Evolutionary conservation across 2,329 filamentous ascomycete species (phyloP).

Genomic region (Penicillium sp.): DNA sequence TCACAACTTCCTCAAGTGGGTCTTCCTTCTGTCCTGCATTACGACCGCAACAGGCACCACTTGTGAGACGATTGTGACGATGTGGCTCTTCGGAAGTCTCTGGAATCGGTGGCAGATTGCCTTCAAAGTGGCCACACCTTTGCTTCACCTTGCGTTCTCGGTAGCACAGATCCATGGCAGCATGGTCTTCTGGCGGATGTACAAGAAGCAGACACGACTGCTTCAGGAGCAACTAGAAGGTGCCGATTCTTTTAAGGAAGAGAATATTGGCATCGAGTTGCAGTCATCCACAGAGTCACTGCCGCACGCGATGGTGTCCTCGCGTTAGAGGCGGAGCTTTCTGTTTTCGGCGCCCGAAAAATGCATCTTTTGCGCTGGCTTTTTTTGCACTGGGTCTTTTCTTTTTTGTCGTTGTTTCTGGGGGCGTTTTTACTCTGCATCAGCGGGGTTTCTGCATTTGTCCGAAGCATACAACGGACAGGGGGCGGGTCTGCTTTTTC

Average conservation of each 20-base stretch:
- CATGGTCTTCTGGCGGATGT: conserved; percentile 52
- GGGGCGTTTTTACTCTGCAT: background rate
- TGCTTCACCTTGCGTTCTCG: conserved; percentile 52
- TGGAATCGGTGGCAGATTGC: conserved; percentile 52
- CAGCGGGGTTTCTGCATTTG: background rate
- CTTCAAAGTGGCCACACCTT: conserved; percentile 53
- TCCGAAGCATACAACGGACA: background rate
- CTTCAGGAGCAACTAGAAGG: conserved; percentile 3
- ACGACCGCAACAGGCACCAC: conserved; percentile 49
- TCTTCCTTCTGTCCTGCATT: conserved; percentile 47
- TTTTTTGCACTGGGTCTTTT: background rate
- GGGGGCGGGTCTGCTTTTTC: background rate
- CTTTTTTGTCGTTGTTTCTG: background rate
- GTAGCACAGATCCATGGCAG: conserved; percentile 53
- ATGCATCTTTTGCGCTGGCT: background rate
- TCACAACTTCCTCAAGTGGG: conserved; percentile 47
- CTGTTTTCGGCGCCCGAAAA: background rate
- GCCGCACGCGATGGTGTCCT: background rate
- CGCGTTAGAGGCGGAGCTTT: background rate
- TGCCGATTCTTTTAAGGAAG: background rate
- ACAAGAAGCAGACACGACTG: conserved; percentile 25
- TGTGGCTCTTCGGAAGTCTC: conserved; percentile 52
- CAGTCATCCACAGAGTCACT: background rate
- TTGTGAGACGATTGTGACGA: conserved; percentile 51
- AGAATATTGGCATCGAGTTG: conserved; percentile 5